These are phyloP conservation scores for Trametopsis cervina DNA, from an alignment of 768 basidiomycete genomes.

Conservation along the genomic window DNA sequence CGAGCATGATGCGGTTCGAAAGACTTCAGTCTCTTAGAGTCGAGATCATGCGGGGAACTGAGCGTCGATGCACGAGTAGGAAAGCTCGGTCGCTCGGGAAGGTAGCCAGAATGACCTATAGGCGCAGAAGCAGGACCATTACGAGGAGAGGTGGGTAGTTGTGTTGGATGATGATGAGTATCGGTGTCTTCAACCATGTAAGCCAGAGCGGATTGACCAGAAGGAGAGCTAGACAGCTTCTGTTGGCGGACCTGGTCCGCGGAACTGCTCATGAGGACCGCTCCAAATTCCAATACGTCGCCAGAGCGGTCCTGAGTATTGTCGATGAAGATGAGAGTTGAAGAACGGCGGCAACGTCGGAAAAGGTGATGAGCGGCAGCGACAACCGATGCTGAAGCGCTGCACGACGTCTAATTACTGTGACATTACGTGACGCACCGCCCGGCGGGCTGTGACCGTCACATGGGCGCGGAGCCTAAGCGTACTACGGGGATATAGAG, in stretches of 20 bases:
- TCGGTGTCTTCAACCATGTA: conserved; percentile 24
- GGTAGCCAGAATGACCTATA: conserved; percentile 11
- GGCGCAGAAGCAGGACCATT: conserved; percentile 16
- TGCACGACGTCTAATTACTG: not conserved
- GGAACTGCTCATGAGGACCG: conserved; percentile 16
- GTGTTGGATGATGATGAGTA: conserved; percentile 15
- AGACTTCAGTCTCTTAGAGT: conserved; percentile 37
- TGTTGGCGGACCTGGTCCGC: conserved; percentile 19
- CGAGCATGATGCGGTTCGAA: conserved; percentile 42
- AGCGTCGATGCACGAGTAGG: conserved; percentile 65
- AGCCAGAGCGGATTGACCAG: conserved; percentile 23
- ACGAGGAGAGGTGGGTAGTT: conserved; percentile 9
- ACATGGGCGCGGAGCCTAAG: too few species aligned
- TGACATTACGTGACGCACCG: not conserved
- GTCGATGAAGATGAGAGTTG: not conserved
- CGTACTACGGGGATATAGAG: not conserved
- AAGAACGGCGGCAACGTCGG: conserved; percentile 4
- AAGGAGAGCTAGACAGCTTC: conserved; percentile 16
- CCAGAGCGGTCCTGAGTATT: conserved; percentile 9
- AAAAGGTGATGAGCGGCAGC: conserved; percentile 12
- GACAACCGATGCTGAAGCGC: conserved; percentile 1
- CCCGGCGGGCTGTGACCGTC: not conserved
- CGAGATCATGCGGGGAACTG: conserved; percentile 44
- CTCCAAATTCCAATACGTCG: conserved; percentile 3
- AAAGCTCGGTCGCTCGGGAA: conserved; percentile 43